These are phyloP conservation scores for Claviceps sp. DNA, from an alignment of 2,329 filamentous ascomycete genomes.

Conservation along the genomic window DNA sequence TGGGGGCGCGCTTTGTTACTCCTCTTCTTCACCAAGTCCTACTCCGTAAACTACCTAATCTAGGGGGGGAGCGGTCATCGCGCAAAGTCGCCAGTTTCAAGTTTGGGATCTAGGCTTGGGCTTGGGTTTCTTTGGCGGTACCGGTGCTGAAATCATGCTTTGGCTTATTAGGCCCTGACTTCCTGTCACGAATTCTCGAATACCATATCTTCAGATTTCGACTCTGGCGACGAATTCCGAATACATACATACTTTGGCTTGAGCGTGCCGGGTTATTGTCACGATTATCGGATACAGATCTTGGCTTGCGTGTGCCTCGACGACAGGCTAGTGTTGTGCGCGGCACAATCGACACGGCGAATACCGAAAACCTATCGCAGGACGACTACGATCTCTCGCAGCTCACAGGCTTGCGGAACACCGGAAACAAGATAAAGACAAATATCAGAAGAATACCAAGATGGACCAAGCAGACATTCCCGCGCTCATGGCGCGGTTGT, in stretches of 20 bases:
- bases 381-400: not conserved
- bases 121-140: no score
- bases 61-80: no score
- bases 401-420: conserved; percentile 2
- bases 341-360: not conserved
- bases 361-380: not conserved
- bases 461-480: conserved; percentile 59
- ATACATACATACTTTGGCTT: no score
- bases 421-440: no score
- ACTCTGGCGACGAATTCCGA: no score
- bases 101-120: no score
- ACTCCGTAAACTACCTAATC: no score
- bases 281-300: not conserved
- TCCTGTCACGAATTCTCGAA: not conserved
- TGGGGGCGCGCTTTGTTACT: no score
- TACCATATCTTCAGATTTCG: no score
- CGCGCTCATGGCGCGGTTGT: conserved; percentile 48
- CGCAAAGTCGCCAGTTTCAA: not conserved
- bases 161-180: not conserved
- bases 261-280: no score
- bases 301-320: not conserved
- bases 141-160: not conserved
- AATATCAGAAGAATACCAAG: not conserved
- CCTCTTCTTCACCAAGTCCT: no score
- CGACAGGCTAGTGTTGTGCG: not conserved